phyloP scores from a whole-genome alignment of 1,284 basidiomycete genomes.

The Lentinula novae-zelandiae region DNA sequence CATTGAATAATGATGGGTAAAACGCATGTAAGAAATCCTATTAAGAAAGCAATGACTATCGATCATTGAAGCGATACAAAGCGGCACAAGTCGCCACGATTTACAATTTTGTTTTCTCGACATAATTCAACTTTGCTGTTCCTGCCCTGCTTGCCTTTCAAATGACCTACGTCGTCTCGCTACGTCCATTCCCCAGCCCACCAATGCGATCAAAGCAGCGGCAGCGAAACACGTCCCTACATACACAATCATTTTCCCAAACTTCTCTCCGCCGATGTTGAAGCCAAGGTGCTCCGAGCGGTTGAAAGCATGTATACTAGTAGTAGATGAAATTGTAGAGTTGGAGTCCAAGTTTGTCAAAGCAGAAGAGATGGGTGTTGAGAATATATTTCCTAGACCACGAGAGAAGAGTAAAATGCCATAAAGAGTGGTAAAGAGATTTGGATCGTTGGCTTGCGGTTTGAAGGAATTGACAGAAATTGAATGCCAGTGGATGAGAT shows the following conservation, averaged over 20 bases:
- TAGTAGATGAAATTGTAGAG: too few relatives aligned
- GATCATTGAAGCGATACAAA: too few relatives aligned
- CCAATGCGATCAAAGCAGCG: conserved; percentile 20
- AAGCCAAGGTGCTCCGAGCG: conserved; percentile 21
- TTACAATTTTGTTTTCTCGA: too few relatives aligned
- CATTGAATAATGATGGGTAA: too few relatives aligned
- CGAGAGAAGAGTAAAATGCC: conserved; percentile 34
- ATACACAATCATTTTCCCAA: conserved; percentile 32
- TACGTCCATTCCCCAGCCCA: conserved; percentile 22
- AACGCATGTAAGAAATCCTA: too few relatives aligned
- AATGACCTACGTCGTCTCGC: background rate
- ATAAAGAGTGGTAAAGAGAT: conserved; percentile 29
- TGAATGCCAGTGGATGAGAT: background rate
- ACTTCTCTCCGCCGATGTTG: conserved; percentile 29
- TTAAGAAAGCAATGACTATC: too few relatives aligned
- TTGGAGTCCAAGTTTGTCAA: conserved; percentile 8
- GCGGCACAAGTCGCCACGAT: too few relatives aligned
- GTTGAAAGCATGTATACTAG: too few relatives aligned
- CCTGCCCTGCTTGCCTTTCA: background rate
- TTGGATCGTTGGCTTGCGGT: conserved; percentile 31
- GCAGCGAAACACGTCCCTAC: conserved; percentile 33
- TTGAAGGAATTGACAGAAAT: background rate
- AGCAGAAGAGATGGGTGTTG: conserved; percentile 37
- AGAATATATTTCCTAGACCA: conserved; percentile 39
- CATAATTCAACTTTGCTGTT: background rate